Evolutionary conservation across 768 basidiomycete species (phyloP), one percentile per base, ranked within the genome.

Genomic region (Trametes gibbosa): DNA sequence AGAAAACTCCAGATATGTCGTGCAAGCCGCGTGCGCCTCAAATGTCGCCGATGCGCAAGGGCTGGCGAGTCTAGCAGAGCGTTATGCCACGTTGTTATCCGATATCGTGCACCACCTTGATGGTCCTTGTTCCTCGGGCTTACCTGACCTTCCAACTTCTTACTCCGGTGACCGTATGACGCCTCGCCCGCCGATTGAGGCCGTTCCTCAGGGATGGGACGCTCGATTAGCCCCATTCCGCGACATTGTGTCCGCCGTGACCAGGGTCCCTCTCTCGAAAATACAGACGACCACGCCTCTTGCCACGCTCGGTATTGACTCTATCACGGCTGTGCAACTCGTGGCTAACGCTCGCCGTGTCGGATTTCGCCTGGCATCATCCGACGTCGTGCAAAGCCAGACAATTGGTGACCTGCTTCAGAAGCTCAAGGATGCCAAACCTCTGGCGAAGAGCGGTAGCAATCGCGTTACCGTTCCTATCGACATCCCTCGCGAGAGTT

Each of bases 271-370:
- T 1, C 29, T 54, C 8, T 68, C 72, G 4, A 61, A 67, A 19
- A 67, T 81, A 5, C 63, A 66, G 19, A 58, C 70, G 17, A 62
- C 66, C 4, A 79, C 76, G 6, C 72, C 73, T 4, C 71, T 80
- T 17, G 69, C 70, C 13, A 70, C 76, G 6, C 63, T 81, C 12
- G 81, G 81, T 19, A 69, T 81, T 12, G 81, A 81, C 63, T 82
- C 81, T 1, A 81, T 82, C 57, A 77, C 76, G 19, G 78, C 81
- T 21, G 77, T 82, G 35, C 75, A 76, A 50, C 68, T 82, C 13
- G 71, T 72, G 10, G 72, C 76, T 7, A 77, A 72, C 55, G 75
- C 74, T 62, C 72, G 75, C 45, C 67, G 69, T 45, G 69, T 65
- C 4, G 79, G 79, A 1, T 58, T 81, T 42, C 58, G 43, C 14